Percentiles rank a stretch among this genome's conserved stretches.
phyloP scores from a whole-genome alignment of 176 grass and related monocot species.

The Oryza punctata region DNA sequence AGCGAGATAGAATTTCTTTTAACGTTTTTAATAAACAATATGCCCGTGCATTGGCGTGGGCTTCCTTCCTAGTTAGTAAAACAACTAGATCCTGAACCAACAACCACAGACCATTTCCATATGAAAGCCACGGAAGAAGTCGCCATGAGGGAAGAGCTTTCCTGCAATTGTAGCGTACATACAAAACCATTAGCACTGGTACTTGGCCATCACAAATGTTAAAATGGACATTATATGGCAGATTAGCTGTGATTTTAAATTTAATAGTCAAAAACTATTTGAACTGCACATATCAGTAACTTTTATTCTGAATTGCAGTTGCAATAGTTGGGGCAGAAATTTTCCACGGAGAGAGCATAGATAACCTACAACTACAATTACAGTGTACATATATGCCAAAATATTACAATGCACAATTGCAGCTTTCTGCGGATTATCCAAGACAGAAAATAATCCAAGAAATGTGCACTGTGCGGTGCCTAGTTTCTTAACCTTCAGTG shows the following conservation, averaged over 20 bases:
- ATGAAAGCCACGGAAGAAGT: constrained; percentile 91
- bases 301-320: not conserved
- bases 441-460: not conserved
- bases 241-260: not conserved
- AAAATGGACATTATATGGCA: not conserved
- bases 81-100: not conserved
- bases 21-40: no score
- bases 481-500: not conserved
- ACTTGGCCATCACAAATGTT: not conserved
- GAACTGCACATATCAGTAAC: not conserved
- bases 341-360: not conserved
- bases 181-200: not conserved
- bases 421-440: not conserved
- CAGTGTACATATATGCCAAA: not conserved
- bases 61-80: not conserved
- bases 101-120: constrained; percentile 74
- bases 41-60: no score
- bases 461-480: not conserved
- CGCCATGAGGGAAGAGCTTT: constrained; percentile 77
- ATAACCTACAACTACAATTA: not conserved
- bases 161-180: constrained; percentile 45
- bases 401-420: not conserved
- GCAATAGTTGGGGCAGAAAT: no score
- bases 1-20: no score
- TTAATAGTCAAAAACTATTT: not conserved